Evolutionary conservation across 2,329 filamentous ascomycete genomes (phyloP).

Genomic region (Colletotrichum tanaceti): DNA sequence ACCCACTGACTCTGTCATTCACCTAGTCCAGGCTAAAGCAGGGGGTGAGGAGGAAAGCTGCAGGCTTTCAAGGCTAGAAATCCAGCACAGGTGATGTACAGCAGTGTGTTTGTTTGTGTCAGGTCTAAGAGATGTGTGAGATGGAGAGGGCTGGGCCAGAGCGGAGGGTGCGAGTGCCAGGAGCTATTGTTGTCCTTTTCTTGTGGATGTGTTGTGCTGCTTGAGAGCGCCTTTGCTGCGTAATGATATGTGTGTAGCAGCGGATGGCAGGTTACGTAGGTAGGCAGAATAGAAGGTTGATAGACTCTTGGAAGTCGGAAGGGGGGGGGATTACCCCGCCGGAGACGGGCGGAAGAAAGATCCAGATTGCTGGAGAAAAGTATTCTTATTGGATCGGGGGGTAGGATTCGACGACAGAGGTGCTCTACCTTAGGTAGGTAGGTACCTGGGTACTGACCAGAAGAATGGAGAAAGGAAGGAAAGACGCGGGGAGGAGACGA

Average conservation of each 20-base stretch:
- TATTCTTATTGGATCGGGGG: constrained; percentile 5
- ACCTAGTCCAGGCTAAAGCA: background rate
- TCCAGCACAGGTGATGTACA: background rate
- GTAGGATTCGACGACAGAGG: constrained; percentile 18
- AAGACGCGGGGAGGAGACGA: constrained; percentile 33
- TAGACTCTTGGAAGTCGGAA: background rate
- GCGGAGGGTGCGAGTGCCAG: constrained; percentile 16
- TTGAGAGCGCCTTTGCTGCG: background rate
- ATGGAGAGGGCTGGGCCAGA: constrained; percentile 11
- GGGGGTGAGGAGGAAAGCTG: background rate
- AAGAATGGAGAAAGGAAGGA: background rate
- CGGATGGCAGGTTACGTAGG: too few relatives aligned
- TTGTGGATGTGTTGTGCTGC: background rate
- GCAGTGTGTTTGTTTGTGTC: constrained; percentile 10
- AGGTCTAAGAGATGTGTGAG: constrained; percentile 24
- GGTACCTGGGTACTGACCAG: too few relatives aligned
- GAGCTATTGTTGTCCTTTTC: background rate
- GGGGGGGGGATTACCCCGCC: constrained; percentile 18
- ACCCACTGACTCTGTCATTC: constrained; percentile 36
- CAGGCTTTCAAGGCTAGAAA: constrained; percentile 21
- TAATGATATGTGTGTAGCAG: background rate
- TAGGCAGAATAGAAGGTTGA: background rate
- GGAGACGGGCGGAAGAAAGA: constrained; percentile 22
- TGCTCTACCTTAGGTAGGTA: too few relatives aligned
- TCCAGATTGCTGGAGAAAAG: constrained; percentile 8